Evolutionary conservation across 257 asterid species (phyloP).

Genomic region (Solanum peruvianum): DNA sequence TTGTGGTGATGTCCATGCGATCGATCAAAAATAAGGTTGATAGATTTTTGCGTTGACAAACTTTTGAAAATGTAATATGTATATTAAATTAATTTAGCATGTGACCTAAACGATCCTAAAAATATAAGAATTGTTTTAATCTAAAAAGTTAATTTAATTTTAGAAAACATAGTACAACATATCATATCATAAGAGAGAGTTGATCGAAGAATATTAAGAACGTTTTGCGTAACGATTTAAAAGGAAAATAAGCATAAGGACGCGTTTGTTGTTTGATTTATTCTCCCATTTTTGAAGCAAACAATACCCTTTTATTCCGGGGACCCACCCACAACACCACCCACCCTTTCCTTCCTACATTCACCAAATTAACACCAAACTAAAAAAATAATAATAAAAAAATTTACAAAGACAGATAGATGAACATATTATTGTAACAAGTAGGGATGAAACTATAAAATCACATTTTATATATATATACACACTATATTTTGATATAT

Average conservation of each 20-base stretch:
- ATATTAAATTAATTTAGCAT: no score
- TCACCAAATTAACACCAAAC: not conserved
- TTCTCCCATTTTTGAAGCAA: not conserved
- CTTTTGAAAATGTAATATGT: not conserved
- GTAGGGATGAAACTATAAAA: not conserved
- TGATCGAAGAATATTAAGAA: no score
- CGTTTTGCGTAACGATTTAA: not conserved
- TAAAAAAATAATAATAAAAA: no score
- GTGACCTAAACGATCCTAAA: not conserved
- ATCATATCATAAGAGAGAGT: not conserved
- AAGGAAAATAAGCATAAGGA: not conserved
- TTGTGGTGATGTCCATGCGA: no score
- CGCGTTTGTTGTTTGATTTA: not conserved
- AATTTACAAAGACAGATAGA: not conserved
- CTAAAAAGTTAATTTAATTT: not conserved
- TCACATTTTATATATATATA: no score
- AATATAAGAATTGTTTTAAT: not conserved
- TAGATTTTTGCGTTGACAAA: not conserved
- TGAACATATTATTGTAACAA: not conserved
- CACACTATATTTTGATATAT: not conserved
- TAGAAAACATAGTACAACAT: rapidly evolving
- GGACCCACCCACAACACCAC: not conserved
- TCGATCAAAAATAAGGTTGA: not conserved
- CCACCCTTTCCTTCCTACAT: not conserved
- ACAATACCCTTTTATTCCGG: not conserved